Percentiles rank a stretch among this genome's conserved stretches.
Evolutionary conservation across 345 rosid species (phyloP).

Genomic region (Salix caprea): DNA sequence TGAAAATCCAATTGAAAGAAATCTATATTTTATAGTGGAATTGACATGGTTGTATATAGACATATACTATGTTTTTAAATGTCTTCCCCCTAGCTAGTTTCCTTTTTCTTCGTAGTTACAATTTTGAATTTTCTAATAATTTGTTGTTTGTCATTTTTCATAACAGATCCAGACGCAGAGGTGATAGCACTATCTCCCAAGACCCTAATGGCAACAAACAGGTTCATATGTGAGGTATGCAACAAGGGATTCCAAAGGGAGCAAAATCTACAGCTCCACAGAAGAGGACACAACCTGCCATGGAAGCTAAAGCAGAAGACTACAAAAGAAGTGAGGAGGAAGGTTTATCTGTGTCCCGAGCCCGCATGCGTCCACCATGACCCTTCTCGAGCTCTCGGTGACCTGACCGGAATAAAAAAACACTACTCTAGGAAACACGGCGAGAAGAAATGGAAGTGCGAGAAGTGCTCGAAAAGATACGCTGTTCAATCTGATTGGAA

Average conservation of each 20-base stretch:
- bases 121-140: conserved; percentile 10
- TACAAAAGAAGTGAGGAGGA: conserved; percentile 69
- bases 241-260: conserved; percentile 84
- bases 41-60: not conserved
- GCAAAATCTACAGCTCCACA: conserved; percentile 77
- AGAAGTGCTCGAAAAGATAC: conserved; percentile 67
- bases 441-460: conserved; percentile 86
- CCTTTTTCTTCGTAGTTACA: not conserved
- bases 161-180: conserved; percentile 77
- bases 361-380: conserved; percentile 87
- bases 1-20: conserved; percentile 1
- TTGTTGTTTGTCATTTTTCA: conserved; percentile 20
- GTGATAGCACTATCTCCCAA: conserved; percentile 82
- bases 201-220: conserved; percentile 82
- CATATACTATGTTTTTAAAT: not conserved
- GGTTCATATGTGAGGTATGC: conserved; percentile 85
- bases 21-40: conserved; percentile 20
- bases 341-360: conserved; percentile 81
- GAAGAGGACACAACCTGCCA: conserved; percentile 87
- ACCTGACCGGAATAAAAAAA: conserved; percentile 79
- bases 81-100: not conserved
- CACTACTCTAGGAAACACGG: conserved; percentile 78
- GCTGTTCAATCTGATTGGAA: conserved; percentile 90
- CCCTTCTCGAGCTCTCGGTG: conserved; percentile 77
- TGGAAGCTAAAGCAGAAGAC: conserved; percentile 78